Percentiles rank a stretch among this genome's conserved stretches.
Conservation (phyloP, 306 rosid species). For the Fagus crenata region DNA sequence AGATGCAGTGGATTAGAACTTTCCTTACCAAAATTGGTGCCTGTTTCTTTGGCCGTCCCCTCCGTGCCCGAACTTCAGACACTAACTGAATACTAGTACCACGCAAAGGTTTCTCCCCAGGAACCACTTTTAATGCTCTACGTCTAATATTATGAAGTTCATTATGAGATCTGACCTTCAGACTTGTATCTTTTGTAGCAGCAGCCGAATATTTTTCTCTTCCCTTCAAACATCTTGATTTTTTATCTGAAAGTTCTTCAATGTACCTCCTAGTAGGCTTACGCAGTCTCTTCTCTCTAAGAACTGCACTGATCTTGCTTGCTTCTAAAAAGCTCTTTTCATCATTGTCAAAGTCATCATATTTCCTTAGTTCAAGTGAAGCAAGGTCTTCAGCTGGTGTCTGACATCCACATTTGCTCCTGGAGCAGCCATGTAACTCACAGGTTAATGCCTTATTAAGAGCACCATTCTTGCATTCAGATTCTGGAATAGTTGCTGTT, state of each 20-base stretch:
- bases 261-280: conserved; percentile 77
- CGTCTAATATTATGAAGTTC: conserved; percentile 38
- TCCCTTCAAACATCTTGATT: conserved; percentile 38
- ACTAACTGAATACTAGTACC: conserved; percentile 45
- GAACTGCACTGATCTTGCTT: conserved; percentile 37
- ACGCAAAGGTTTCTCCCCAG: conserved; percentile 41
- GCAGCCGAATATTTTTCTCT: conserved; percentile 42
- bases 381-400: conserved; percentile 45
- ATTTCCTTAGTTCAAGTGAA: conserved; percentile 43
- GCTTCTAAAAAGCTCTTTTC: conserved; percentile 44
- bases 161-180: conserved; percentile 34
- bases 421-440: conserved; percentile 44
- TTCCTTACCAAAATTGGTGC: conserved; percentile 32
- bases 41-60: conserved; percentile 60
- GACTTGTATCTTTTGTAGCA: conserved; percentile 39
- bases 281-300: conserved; percentile 69
- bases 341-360: conserved; percentile 44
- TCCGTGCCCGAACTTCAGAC: conserved; percentile 44
- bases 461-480: conserved; percentile 53
- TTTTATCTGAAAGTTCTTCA: conserved; percentile 63
- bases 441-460: conserved; percentile 38
- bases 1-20: neutral
- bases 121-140: conserved; percentile 46
- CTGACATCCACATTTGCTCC: conserved; percentile 50
- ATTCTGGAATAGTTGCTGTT: conserved; percentile 51